Conservation (phyloP, 257 asterid species). For the Przewalskia tangutica region DNA sequence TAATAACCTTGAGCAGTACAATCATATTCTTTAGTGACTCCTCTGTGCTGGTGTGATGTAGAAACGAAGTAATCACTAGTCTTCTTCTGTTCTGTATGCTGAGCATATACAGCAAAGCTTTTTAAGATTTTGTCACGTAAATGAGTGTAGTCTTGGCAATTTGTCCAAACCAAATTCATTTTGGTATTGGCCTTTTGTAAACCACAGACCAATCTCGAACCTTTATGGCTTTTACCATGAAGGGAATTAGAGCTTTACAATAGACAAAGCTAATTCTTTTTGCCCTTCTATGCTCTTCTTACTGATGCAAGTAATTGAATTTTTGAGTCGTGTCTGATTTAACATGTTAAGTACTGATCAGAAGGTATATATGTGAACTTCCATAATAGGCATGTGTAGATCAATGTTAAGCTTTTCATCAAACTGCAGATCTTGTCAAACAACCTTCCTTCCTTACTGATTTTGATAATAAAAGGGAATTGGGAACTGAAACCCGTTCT, state of each 20-base stretch:
- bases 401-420: neutral
- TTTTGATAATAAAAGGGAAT: neutral
- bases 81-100: neutral
- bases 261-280: neutral
- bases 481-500: neutral
- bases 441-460: neutral
- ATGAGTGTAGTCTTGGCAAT: neutral
- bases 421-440: neutral
- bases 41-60: too few relatives aligned
- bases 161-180: neutral
- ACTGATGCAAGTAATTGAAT: neutral
- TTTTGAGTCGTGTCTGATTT: neutral
- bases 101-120: neutral
- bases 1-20: too few relatives aligned
- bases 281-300: neutral
- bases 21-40: too few relatives aligned
- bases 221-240: neutral
- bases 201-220: neutral
- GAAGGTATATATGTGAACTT: neutral
- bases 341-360: neutral
- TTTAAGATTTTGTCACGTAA: neutral
- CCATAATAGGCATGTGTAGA: neutral
- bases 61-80: too few relatives aligned
- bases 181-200: neutral
- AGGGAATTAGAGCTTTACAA: neutral